These are phyloP conservation scores for Claviceps sp. DNA, from an alignment of 2,329 filamentous ascomycete species.

Conservation along the genomic window DNA sequence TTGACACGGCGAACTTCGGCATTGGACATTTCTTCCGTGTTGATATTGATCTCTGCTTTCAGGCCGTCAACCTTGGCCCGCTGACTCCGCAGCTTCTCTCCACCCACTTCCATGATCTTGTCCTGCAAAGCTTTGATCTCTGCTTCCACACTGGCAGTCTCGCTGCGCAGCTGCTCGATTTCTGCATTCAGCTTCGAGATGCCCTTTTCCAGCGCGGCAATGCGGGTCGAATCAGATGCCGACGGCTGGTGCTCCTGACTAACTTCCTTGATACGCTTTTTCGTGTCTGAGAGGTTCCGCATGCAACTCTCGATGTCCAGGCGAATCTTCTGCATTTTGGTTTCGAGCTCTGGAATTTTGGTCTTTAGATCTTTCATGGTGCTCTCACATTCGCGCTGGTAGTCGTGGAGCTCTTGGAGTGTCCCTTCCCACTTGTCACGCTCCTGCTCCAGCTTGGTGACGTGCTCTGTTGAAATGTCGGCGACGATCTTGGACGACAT, in stretches of 20 bases:
- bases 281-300: slow-evolving; percentile 69
- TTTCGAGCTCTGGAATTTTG: slow-evolving; percentile 74
- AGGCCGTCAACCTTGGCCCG: slow-evolving; percentile 81
- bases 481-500: slow-evolving; percentile 96
- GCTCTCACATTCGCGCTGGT: slow-evolving; percentile 66
- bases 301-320: slow-evolving; percentile 81
- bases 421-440: slow-evolving; percentile 73
- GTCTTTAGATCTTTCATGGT: slow-evolving; percentile 59
- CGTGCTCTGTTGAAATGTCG: slow-evolving; percentile 77
- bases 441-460: slow-evolving; percentile 73
- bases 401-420: slow-evolving; percentile 73
- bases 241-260: slow-evolving; percentile 68
- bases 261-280: slow-evolving; percentile 77
- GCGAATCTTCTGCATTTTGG: slow-evolving; percentile 77
- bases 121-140: slow-evolving; percentile 89
- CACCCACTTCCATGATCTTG: slow-evolving; percentile 97
- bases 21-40: slow-evolving; percentile 70
- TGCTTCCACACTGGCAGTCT: slow-evolving; percentile 80
- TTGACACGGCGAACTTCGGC: slow-evolving; percentile 84
- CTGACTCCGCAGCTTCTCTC: slow-evolving; percentile 80
- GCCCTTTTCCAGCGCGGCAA: slow-evolving; percentile 61
- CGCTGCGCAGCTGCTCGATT: slow-evolving; percentile 62
- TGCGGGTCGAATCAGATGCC: slow-evolving; percentile 63
- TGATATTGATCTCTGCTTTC: slow-evolving; percentile 70
- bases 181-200: slow-evolving; percentile 64